phyloP scores from a whole-genome alignment of 2,329 filamentous ascomycete species.

The Capronia epimyces region DNA sequence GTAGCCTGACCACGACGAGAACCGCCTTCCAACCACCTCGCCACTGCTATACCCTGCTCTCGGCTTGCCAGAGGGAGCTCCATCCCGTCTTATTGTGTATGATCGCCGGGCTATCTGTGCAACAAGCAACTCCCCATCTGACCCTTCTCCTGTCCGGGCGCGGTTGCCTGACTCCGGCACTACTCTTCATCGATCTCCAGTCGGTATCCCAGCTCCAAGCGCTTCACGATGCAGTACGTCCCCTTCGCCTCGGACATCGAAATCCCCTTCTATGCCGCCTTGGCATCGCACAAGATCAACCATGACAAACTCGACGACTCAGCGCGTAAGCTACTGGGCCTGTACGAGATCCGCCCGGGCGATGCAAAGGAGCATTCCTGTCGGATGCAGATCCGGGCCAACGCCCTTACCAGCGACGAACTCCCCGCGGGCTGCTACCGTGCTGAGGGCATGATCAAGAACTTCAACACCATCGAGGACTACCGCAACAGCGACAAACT shows the following conservation, averaged over 20 bases:
- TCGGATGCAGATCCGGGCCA: constrained; percentile 84
- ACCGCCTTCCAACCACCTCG: too few species aligned
- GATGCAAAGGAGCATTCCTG: constrained; percentile 70
- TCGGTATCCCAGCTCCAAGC: not conserved
- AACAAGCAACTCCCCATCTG: not conserved
- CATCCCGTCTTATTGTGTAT: too few species aligned
- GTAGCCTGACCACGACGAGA: too few species aligned
- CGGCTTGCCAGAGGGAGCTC: too few species aligned
- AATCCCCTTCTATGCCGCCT: constrained; percentile 84
- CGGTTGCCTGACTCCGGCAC: not conserved
- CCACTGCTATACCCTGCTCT: too few species aligned
- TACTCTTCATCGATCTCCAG: not conserved
- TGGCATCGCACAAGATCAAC: constrained; percentile 92
- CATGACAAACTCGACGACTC: constrained; percentile 96
- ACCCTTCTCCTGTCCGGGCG: not conserved
- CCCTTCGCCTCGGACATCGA: constrained; percentile 93
- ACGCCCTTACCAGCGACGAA: constrained; percentile 76
- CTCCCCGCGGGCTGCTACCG: constrained; percentile 67
- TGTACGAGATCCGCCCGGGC: constrained; percentile 75
- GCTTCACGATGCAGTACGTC: constrained; percentile 64
- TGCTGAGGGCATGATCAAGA: constrained; percentile 89
- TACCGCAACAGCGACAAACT: constrained; percentile 79
- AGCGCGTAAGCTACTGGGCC: constrained; percentile 73
- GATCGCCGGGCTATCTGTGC: too few species aligned
- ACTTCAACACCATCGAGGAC: constrained; percentile 92